These are phyloP conservation scores for Tricholomella constricta DNA, from an alignment of 768 basidiomycete genomes.

Conservation along the genomic window DNA sequence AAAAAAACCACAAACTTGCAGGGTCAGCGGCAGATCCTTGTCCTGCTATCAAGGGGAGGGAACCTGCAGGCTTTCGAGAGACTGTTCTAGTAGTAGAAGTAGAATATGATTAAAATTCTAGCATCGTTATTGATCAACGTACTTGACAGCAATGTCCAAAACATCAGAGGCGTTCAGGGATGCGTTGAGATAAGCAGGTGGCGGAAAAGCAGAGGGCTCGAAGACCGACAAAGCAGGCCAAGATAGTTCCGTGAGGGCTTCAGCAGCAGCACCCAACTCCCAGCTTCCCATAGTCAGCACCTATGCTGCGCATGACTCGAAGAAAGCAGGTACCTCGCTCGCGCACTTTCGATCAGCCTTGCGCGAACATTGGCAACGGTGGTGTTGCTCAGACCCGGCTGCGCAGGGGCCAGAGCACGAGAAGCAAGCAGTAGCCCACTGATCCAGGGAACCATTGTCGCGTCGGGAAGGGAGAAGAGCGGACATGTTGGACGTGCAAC, in stretches of 20 bases:
- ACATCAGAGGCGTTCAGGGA: slow-evolving; percentile 40
- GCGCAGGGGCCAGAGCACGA: slow-evolving; percentile 7
- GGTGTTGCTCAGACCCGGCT: slow-evolving; percentile 15
- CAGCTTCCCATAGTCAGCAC: slow-evolving; percentile 38
- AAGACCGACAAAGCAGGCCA: slow-evolving; percentile 55
- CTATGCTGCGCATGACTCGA: neutral
- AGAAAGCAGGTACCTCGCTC: neutral
- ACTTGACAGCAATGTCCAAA: slow-evolving; percentile 41
- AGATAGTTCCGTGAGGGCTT: slow-evolving; percentile 55
- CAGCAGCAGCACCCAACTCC: slow-evolving; percentile 60
- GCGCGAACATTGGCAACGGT: slow-evolving; percentile 16
- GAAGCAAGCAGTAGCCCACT: slow-evolving; percentile 8
- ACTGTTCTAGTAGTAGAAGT: slow-evolving; percentile 34
- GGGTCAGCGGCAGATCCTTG: slow-evolving; percentile 63
- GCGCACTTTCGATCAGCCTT: slow-evolving; percentile 11
- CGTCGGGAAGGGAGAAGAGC: neutral
- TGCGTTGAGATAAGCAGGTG: slow-evolving; percentile 32
- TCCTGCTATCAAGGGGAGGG: slow-evolving; percentile 43
- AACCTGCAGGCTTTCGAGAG: slow-evolving; percentile 33
- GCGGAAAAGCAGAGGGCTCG: slow-evolving; percentile 40
- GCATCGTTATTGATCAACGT: slow-evolving; percentile 14
- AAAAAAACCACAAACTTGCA: slow-evolving; percentile 40
- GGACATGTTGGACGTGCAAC: neutral
- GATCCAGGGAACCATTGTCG: slow-evolving; percentile 11
- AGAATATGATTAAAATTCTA: neutral